A percentile compares a stretch with the other conserved stretches of the same genome.
Evolutionary conservation across 805 yeast genomes (phyloP).

Genomic region (Schwanniomyces pseudopolymorphus): DNA sequence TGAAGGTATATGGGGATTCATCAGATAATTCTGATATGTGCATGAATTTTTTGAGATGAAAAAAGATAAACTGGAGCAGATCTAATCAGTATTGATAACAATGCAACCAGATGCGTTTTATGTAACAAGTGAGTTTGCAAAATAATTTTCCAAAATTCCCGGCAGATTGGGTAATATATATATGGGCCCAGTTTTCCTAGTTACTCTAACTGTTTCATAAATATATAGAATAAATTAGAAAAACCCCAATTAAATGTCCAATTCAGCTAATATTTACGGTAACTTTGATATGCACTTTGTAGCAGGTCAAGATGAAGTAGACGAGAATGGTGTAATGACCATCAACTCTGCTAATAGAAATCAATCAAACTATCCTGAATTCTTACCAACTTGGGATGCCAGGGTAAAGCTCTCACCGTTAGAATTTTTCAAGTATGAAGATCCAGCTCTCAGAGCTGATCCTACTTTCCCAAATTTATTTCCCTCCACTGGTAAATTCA

Average conservation of each 20-base stretch:
- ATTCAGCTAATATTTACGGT: conserved; percentile 18
- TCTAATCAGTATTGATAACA: background rate
- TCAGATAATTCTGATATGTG: background rate
- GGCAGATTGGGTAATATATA: background rate
- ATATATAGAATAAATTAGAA: background rate
- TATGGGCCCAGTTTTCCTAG: background rate
- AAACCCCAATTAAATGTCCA: background rate
- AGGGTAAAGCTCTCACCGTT: conserved; percentile 48
- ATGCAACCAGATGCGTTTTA: background rate
- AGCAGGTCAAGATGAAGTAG: conserved; percentile 49
- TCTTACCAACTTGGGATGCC: conserved; percentile 31
- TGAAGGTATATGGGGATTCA: background rate
- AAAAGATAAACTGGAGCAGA: background rate
- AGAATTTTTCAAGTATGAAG: conserved; percentile 53
- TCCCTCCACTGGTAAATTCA: conserved; percentile 27
- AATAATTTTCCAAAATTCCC: background rate
- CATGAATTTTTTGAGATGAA: background rate
- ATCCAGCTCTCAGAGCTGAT: conserved; percentile 62
- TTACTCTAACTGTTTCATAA: background rate
- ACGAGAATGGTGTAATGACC: conserved; percentile 48
- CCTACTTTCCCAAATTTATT: conserved; percentile 50
- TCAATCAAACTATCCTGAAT: conserved; percentile 23
- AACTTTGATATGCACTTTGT: conserved; percentile 49
- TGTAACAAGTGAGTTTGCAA: background rate
- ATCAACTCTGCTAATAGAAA: conserved; percentile 39